Evolutionary conservation across 192 early-diverging fungal species (phyloP), one percentile per base, ranked within the genome.

Genomic region (Entophlyctis helioformis): DNA sequence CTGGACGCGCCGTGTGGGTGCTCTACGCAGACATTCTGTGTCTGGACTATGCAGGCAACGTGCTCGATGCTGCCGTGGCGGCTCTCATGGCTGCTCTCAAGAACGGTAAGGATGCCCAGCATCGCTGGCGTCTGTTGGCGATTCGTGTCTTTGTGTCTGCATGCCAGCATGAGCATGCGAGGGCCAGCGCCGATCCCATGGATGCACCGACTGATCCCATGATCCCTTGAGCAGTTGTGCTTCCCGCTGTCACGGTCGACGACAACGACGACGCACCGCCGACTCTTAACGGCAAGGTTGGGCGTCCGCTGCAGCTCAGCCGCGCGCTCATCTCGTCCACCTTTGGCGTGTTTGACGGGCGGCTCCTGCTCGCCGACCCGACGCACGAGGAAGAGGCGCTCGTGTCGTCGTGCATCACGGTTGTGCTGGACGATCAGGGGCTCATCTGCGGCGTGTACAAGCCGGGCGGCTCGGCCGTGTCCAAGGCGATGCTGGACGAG

Each of bases 1-100:
- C 63, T 10, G 82, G 82, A 23, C 68, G 78, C 39, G 88, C 85
- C 5, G 86, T 74, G 16, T 98, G 91, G 94, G 70, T 79, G 22
- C 62, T 95, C 24, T 81, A 86, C 40, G 80, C 80, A 5, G 94
- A 98, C 59, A 80, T 94, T 36, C 81, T 92, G 23, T 94, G 87
- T 48, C 48, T 98, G 23, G 82, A 85, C 46, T 85, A 90, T 55
- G 90, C 91, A 52, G 94, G 94, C 18, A 88, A 88, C 53, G 72
- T 87, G 0, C 35, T 89, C 48, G 94, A 98, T 61, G 89, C 91
- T 1, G 80, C 83, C 19, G 39, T 98, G 16, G 39, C 83, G 24
- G 84, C 88, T 5, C 54, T 95, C 18, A 57, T 78, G 26, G 73
- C 85, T n/a, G 89, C 94, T 0, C 60, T 98, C 24, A 57, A 60